Conservation (phyloP, 2,329 filamentous ascomycete genomes). For the Cladosporium sp. region DNA sequence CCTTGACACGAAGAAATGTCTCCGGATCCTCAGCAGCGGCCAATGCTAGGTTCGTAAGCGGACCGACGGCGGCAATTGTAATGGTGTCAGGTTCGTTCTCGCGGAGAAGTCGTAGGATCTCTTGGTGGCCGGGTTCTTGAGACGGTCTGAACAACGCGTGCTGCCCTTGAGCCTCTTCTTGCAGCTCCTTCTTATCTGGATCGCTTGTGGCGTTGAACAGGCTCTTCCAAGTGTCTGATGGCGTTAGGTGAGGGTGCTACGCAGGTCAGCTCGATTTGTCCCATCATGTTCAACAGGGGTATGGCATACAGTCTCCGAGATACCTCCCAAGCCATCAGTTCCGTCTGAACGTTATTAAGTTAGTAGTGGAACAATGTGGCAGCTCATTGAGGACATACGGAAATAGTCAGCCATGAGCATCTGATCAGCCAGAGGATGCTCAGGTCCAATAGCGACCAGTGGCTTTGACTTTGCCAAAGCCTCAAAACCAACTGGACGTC, state of each 20-base stretch:
- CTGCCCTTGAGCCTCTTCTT: conserved; percentile 10
- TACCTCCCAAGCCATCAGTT: conserved; percentile 45
- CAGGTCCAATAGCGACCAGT: conserved; percentile 73
- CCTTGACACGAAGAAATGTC: conserved; percentile 81
- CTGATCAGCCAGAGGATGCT: conserved; percentile 79
- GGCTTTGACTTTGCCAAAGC: conserved; percentile 66
- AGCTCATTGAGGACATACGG: conserved; percentile 52
- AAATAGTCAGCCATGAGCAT: conserved; percentile 69
- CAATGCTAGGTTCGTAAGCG: conserved; percentile 86
- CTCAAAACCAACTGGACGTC: conserved; percentile 65
- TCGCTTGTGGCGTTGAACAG: conserved; percentile 36
- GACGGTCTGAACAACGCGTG: conserved; percentile 66
- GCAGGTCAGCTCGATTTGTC: conserved; percentile 3
- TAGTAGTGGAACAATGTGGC: not conserved
- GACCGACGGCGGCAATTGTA: conserved; percentile 84
- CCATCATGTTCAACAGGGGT: not conserved
- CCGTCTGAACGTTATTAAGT: conserved; percentile 34
- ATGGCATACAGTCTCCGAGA: conserved; percentile 39
- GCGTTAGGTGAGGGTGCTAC: conserved; percentile 45
- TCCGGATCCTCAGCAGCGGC: conserved; percentile 85
- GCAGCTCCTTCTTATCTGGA: conserved; percentile 18
- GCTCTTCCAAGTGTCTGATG: conserved; percentile 44
- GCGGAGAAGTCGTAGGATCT: conserved; percentile 80
- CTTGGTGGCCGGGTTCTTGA: conserved; percentile 66
- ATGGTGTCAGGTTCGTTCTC: conserved; percentile 80